phyloP scores from a whole-genome alignment of 1,284 basidiomycete genomes.

The Omphalotus olearius region DNA sequence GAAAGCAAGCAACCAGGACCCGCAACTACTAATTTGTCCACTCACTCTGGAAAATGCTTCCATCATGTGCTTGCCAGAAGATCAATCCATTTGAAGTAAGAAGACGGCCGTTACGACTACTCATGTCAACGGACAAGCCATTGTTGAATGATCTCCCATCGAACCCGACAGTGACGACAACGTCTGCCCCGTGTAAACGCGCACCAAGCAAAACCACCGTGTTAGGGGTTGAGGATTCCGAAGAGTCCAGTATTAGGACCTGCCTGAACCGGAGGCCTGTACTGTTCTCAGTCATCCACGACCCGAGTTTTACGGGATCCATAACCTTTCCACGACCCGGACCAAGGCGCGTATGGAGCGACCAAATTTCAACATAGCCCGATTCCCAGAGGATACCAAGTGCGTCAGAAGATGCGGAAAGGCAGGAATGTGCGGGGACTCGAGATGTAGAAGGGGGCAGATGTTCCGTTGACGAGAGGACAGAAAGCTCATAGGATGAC shows the following conservation, averaged over 20 bases:
- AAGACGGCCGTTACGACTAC: slow-evolving; percentile 39
- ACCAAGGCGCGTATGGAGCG: slow-evolving; percentile 58
- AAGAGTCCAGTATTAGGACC: slow-evolving; percentile 25
- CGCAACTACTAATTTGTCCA: not conserved
- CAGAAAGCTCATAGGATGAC: slow-evolving; percentile 68
- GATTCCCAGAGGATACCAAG: slow-evolving; percentile 69
- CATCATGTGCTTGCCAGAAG: slow-evolving; percentile 47
- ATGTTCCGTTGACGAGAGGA: slow-evolving; percentile 24
- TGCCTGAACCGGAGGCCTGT: slow-evolving; percentile 32
- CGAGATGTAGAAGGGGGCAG: slow-evolving; percentile 19
- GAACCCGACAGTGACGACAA: slow-evolving; percentile 1
- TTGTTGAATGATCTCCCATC: slow-evolving; percentile 7
- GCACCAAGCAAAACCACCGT: slow-evolving; percentile 6
- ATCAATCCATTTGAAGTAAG: slow-evolving; percentile 27
- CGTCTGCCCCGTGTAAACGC: slow-evolving; percentile 3
- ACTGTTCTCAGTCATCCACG: slow-evolving; percentile 18
- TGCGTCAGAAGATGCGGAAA: slow-evolving; percentile 55
- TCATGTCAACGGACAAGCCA: slow-evolving; percentile 19
- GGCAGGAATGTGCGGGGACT: slow-evolving; percentile 64
- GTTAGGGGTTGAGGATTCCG: not conserved
- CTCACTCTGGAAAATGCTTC: slow-evolving; percentile 51
- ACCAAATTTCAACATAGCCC: slow-evolving; percentile 65
- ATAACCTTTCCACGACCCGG: slow-evolving; percentile 63
- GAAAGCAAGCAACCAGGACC: not conserved
- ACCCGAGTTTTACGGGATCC: slow-evolving; percentile 47